Evolutionary conservation across 2,329 filamentous ascomycete species (phyloP).

Genomic region (Microdochium nivale): DNA sequence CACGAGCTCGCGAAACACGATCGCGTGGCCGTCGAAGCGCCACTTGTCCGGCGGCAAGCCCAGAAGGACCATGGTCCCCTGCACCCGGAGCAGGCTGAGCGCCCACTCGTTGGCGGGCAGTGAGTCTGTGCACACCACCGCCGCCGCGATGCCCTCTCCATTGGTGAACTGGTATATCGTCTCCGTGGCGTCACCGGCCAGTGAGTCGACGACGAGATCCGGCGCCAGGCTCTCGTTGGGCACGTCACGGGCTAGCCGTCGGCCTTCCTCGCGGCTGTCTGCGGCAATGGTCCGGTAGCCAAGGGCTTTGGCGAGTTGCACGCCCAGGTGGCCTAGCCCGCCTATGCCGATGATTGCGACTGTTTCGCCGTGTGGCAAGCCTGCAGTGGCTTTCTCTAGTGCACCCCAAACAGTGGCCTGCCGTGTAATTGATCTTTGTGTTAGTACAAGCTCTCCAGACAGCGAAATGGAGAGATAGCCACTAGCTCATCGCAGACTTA

Average conservation of each 20-base stretch:
- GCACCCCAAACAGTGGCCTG: conserved; percentile 24
- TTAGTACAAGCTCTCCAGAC: too few relatives aligned
- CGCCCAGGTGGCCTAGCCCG: conserved; percentile 23
- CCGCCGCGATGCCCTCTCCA: conserved; percentile 20
- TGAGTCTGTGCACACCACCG: conserved; percentile 22
- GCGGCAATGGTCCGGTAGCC: conserved; percentile 25
- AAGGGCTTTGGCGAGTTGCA: conserved; percentile 25
- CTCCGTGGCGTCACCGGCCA: conserved; percentile 5
- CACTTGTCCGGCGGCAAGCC: conserved; percentile 21
- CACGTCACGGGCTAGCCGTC: conserved; percentile 17
- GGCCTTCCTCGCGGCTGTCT: conserved; percentile 21
- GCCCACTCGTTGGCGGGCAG: conserved; percentile 21
- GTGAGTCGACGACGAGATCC: conserved; percentile 18
- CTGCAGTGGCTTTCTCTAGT: conserved; percentile 17
- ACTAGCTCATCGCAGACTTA: too few relatives aligned
- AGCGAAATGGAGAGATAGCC: too few relatives aligned
- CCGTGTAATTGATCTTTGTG: not conserved
- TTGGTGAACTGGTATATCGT: conserved; percentile 17
- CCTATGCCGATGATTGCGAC: conserved; percentile 25
- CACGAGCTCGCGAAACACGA: conserved; percentile 20
- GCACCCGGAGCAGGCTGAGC: conserved; percentile 16
- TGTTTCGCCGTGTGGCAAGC: conserved; percentile 11
- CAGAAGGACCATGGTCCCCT: conserved; percentile 18
- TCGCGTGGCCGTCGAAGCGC: conserved; percentile 19
- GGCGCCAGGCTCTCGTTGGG: conserved; percentile 11